Evolutionary conservation across 2,329 filamentous ascomycete species (phyloP).

Genomic region (Xylariaceae sp.): DNA sequence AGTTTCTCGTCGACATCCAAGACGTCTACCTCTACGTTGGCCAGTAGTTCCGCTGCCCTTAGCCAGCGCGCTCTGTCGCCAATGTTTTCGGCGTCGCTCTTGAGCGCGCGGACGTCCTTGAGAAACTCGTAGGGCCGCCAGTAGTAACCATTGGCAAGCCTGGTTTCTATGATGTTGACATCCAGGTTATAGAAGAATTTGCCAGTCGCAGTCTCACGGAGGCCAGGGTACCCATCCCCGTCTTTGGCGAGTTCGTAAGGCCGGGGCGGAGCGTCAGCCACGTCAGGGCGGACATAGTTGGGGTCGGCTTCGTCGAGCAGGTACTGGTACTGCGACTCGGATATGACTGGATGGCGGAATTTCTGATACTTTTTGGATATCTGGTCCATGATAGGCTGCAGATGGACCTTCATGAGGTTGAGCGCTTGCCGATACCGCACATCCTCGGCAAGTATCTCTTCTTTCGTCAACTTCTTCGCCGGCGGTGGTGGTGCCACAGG

Average conservation of each 20-base stretch:
- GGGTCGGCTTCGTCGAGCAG: conserved; percentile 80
- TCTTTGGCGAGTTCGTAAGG: conserved; percentile 79
- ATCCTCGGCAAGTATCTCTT: conserved; percentile 73
- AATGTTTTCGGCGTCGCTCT: conserved; percentile 74
- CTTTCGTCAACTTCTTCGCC: conserved; percentile 64
- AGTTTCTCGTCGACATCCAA: conserved; percentile 66
- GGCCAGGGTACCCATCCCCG: conserved; percentile 68
- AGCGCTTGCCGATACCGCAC: conserved; percentile 77
- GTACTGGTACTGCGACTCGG: conserved; percentile 69
- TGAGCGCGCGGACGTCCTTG: conserved; percentile 76
- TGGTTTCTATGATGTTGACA: conserved; percentile 86
- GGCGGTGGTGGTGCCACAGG: conserved; percentile 68
- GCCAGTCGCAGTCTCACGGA: conserved; percentile 67
- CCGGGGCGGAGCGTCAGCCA: conserved; percentile 53
- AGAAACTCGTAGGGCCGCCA: conserved; percentile 85
- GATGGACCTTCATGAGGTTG: conserved; percentile 79
- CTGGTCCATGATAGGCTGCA: conserved; percentile 96
- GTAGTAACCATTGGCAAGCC: conserved; percentile 96
- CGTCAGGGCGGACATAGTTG: conserved; percentile 55
- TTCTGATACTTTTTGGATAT: conserved; percentile 86
- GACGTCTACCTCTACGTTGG: conserved; percentile 93
- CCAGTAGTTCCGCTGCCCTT: conserved; percentile 84
- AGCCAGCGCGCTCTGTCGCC: conserved; percentile 79
- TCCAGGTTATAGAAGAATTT: conserved; percentile 97
- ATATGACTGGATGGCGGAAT: conserved; percentile 76